Percentiles rank a stretch among this genome's conserved stretches.
These are phyloP conservation scores for Pyricularia pennisetigena DNA, from an alignment of 2,329 filamentous ascomycete species.

Conservation along the genomic window DNA sequence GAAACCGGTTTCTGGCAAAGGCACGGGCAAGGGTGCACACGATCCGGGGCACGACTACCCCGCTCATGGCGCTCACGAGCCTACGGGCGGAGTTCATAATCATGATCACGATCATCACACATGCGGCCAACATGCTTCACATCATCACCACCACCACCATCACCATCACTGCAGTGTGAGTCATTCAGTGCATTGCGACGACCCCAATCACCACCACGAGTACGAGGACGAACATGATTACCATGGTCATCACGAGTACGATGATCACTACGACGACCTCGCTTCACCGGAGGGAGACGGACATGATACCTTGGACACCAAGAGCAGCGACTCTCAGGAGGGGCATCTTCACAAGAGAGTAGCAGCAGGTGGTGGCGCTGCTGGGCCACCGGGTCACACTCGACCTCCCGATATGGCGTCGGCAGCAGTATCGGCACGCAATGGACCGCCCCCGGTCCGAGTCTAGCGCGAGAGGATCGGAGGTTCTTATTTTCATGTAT, in stretches of 20 bases:
- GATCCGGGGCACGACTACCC: constrained; percentile 7
- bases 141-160: not conserved
- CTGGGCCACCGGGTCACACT: not conserved
- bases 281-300: not conserved
- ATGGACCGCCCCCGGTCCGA: not conserved
- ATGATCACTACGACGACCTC: not conserved
- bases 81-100: not conserved
- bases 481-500: not conserved
- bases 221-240: not conserved
- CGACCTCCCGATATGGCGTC: not conserved
- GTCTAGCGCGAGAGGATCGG: not conserved
- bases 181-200: not conserved
- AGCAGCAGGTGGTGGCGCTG: not conserved
- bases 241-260: not conserved
- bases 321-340: not conserved
- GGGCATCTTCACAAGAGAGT: constrained; percentile 1
- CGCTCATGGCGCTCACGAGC: not conserved
- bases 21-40: constrained; percentile 24
- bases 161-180: not conserved
- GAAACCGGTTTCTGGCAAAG: constrained; percentile 56
- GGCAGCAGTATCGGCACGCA: not conserved
- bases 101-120: constrained; percentile 12
- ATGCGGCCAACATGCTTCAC: constrained; percentile 7
- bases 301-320: constrained; percentile 4
- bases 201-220: not conserved